A percentile compares a stretch with the other conserved stretches of the same genome.
These are phyloP conservation scores for Polychaeton citri DNA, from an alignment of 2,329 filamentous ascomycete species.

Conservation along the genomic window DNA sequence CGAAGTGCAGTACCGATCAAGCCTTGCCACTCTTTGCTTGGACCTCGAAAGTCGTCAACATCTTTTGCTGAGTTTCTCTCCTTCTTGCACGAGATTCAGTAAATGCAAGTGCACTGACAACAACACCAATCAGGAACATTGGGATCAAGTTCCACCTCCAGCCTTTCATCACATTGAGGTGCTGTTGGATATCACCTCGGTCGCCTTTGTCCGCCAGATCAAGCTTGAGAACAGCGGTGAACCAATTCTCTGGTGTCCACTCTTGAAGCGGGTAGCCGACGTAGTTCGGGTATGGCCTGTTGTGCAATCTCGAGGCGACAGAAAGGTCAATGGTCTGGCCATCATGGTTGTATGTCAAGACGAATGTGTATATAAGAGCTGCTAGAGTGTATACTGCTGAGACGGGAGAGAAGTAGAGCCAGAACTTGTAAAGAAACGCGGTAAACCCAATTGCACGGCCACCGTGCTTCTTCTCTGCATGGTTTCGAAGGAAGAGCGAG, in stretches of 20 bases:
- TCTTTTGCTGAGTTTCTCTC: too few species aligned
- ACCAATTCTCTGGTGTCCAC: constrained; percentile 20
- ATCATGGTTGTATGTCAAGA: constrained; percentile 10
- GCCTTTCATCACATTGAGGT: constrained; percentile 11
- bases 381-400: constrained; percentile 12
- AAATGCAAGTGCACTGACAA: constrained; percentile 7
- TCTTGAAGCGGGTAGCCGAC: constrained; percentile 12
- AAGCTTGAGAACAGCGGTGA: constrained; percentile 12
- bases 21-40: too few species aligned
- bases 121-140: constrained; percentile 12
- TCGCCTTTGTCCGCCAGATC: constrained; percentile 6
- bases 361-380: constrained; percentile 15
- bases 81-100: constrained; percentile 3
- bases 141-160: constrained; percentile 21
- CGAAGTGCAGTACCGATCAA: too few species aligned
- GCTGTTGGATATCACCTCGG: constrained; percentile 7
- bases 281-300: constrained; percentile 14
- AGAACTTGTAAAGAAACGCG: constrained; percentile 8
- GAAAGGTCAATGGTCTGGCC: constrained; percentile 13
- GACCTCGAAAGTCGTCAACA: too few species aligned
- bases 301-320: constrained; percentile 10
- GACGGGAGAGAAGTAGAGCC: constrained; percentile 12
- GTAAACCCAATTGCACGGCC: constrained; percentile 2
- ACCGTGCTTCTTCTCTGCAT: not conserved
- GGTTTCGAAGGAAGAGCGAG: constrained; percentile 10